Base-by-base conservation (phyloP, 352 stramenopile genomes). In the Globisporangium polare region DNA sequence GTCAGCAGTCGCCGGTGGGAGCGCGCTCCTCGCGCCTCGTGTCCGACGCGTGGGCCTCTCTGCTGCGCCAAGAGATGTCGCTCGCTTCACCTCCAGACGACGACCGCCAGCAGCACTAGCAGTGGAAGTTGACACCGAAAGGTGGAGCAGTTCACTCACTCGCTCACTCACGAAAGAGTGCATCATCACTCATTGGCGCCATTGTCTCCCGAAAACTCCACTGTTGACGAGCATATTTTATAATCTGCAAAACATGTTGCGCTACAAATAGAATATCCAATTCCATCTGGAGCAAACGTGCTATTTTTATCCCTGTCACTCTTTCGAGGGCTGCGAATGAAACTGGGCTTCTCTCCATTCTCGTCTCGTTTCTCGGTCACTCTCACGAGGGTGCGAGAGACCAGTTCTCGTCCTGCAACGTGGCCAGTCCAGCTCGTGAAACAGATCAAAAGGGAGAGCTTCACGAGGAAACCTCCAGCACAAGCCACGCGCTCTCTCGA, bases 41-140 rank as follows among this genome's bases (percentile, higher is more conserved):
- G 27, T 69, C 67, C 17, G 74, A 73, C 24, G 65, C 69, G 0
- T 85, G 76, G 76, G 71, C 76, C 9, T 76, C 74, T 4, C 54
- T 81, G 15, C 49, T 85, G 9, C 74, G 74, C 10, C 55, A 71
- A 39, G 65, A 74, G 35, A 55, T 72, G 26, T 37, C 31, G n/a
- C 39, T 61, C 5, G 22, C 20, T 15, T 15, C 22, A 9, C 8
- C 35, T 18, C 7, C 22, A 15, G 2, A 20, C 17, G 17, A 55
- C 3, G 31, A 31, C 39, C 13, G 43, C 15, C 31, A 58, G 27
- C 20, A 53, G 33, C 10, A 57, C 7, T 24, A 24, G 33, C 7
- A 39, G 17, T 13, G 31, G 26, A 5, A 12, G 15, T 4, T 9
- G 5, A 42, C 37, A 24, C 13, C 6, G 5, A 27, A 26, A 3